Conservation (phyloP, 2,329 filamentous ascomycete genomes). For the Arthrobotrys pseudoclavata region DNA sequence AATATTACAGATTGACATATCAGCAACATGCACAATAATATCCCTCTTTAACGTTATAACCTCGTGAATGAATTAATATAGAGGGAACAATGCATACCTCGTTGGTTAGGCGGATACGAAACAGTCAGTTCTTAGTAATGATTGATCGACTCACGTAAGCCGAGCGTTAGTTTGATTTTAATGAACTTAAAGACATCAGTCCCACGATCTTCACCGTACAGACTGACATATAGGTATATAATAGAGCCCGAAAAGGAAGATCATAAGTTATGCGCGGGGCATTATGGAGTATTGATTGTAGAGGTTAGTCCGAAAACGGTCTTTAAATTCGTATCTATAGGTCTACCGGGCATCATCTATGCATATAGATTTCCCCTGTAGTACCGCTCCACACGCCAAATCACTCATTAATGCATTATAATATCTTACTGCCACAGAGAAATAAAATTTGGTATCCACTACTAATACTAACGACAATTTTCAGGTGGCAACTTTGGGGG, state of each 20-base stretch:
- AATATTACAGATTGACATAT: background rate
- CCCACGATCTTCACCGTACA: slow-evolving; percentile 17
- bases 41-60: background rate
- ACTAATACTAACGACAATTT: background rate
- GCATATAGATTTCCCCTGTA: background rate
- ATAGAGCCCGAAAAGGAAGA: background rate
- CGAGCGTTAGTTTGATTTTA: background rate
- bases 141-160: background rate
- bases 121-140: background rate
- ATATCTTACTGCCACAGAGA: background rate
- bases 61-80: background rate
- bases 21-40: too few relatives aligned
- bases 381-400: slow-evolving; percentile 18
- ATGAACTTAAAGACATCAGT: slow-evolving; percentile 15
- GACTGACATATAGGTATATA: background rate
- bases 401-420: background rate
- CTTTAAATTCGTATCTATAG: background rate
- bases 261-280: slow-evolving; percentile 3
- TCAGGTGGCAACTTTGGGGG: slow-evolving; percentile 3
- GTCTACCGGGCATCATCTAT: background rate
- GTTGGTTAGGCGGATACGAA: background rate
- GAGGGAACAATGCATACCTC: background rate
- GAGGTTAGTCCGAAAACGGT: background rate
- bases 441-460: slow-evolving; percentile 23
- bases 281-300: background rate